Base-by-base conservation (phyloP, 305 asterid genomes). In the Salvia sclarea region DNA sequence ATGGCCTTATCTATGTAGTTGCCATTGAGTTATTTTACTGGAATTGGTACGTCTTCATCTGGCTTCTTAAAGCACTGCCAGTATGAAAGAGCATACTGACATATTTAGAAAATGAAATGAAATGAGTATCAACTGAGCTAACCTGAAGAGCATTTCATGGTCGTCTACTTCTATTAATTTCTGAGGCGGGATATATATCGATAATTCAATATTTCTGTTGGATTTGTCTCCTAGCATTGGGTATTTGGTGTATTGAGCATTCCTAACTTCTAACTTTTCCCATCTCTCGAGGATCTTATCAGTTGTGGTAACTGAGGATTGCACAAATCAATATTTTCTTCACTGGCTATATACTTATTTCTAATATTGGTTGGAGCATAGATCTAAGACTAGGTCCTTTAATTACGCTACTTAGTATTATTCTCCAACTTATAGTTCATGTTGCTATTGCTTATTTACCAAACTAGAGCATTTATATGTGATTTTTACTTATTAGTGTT, bases 31-130 rank as follows among this genome's bases (percentile, higher is more conserved):
- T 61, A 45, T 63, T 21, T 38, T 67, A 48, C 24, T 52, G 8
- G 4, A 16, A 22, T n/a, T 28, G 5, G 13, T 24, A 10, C 58
- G 30, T 35, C 64, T 44, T 43, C 41, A 10, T 52, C 35, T 59
- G 57, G 61, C 38, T 38, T n/a, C 18, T 38, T 43, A 9, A 24
- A 35, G 37, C 58, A 66, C 41, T 73, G 63, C 58, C 18, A 33
- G 33, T 59, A 33, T 33, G 24, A 45, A 33, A 20, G 33, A 18
- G 41, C 6, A 31, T 38, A 62, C n/a, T 25, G 14, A 8, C 6
- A n/a, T 35, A 24, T 24, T 25, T 56, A 56, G 31, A 11, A 33
- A 7, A 48, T 64, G 2, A 24, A 40, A 22, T 44, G 43, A 14
- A n/a, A 43, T 25, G 41, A 22, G 10, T 28, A 13, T 28, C 4